Conservation (phyloP, 106 monocot species). For the Acanthochlamys bracteata region DNA sequence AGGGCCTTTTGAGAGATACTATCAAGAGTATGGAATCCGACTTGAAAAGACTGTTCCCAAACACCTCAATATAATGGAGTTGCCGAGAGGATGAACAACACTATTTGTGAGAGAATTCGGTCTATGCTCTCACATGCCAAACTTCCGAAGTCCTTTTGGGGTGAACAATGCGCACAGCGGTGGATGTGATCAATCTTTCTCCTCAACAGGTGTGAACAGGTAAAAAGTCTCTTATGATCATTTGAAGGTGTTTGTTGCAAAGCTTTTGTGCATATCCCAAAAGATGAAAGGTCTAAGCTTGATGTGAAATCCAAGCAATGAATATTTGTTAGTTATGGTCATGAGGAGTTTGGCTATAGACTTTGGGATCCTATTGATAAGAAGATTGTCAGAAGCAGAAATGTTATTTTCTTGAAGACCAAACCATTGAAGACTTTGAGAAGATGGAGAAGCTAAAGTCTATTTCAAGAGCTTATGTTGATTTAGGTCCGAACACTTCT, state of each 20-base stretch:
- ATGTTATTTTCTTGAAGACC: slow-evolving; percentile 7
- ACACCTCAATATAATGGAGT: slow-evolving; percentile 10
- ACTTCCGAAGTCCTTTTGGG: slow-evolving; percentile 4
- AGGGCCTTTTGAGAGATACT: not conserved
- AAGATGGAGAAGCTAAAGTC: not conserved
- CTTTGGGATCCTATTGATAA: not conserved
- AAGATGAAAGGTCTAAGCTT: slow-evolving; percentile 12
- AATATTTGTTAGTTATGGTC: slow-evolving; percentile 8
- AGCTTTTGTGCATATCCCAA: slow-evolving; percentile 5
- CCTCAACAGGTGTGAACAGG: slow-evolving; percentile 3
- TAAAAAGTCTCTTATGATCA: slow-evolving; percentile 4
- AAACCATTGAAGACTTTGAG: slow-evolving; percentile 8
- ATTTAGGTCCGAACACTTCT: not conserved
- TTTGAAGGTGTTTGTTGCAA: slow-evolving; percentile 3
- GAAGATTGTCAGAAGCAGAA: slow-evolving; percentile 1
- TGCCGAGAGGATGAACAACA: slow-evolving; percentile 3
- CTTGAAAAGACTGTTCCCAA: slow-evolving; percentile 2
- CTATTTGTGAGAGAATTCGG: not conserved
- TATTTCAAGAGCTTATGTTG: not conserved
- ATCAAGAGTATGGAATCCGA: not conserved
- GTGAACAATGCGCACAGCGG: slow-evolving; percentile 11
- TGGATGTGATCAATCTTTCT: slow-evolving; percentile 8
- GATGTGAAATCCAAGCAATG: slow-evolving; percentile 3
- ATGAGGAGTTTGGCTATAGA: slow-evolving; percentile 8
- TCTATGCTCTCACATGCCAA: slow-evolving; percentile 1